phyloP scores from a whole-genome alignment of 345 rosid genomes.

The Citrus maxima region DNA sequence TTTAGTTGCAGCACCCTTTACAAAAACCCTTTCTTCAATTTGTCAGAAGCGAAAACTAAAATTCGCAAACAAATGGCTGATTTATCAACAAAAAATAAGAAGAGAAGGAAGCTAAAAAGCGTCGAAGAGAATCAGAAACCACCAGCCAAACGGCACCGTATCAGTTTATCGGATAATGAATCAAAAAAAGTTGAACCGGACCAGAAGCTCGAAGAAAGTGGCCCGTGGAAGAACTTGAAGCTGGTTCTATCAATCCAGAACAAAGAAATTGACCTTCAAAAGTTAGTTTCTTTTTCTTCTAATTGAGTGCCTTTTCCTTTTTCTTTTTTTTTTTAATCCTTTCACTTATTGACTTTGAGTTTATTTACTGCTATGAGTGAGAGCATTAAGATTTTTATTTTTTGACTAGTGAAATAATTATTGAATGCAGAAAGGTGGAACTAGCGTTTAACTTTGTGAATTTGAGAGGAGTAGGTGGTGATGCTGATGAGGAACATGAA shows the following conservation, averaged over 20 bases:
- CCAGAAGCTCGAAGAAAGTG: conserved; percentile 25
- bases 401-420: conserved; percentile 7
- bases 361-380: not conserved
- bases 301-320: not conserved
- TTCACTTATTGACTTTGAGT: not conserved
- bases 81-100: conserved; percentile 20
- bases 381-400: not conserved
- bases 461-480: conserved; percentile 25
- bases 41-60: not conserved
- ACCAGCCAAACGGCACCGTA: conserved; percentile 27
- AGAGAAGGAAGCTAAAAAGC: conserved; percentile 39
- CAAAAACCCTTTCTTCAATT: not conserved
- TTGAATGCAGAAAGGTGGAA: conserved; percentile 73
- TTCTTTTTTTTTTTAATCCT: not conserved
- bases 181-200: conserved; percentile 8
- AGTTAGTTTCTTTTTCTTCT: conserved; percentile 38
- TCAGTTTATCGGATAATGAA: conserved; percentile 21
- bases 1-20: too few relatives aligned
- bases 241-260: conserved; percentile 55
- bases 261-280: conserved; percentile 42
- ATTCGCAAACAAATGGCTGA: conserved; percentile 27
- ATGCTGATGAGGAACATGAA: conserved; percentile 45
- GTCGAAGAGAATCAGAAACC: conserved; percentile 17
- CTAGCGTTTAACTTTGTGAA: conserved; percentile 51
- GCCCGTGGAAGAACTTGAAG: conserved; percentile 75